These are phyloP conservation scores for Cladosporium sp. DNA, from an alignment of 2,329 filamentous ascomycete species.

Conservation along the genomic window DNA sequence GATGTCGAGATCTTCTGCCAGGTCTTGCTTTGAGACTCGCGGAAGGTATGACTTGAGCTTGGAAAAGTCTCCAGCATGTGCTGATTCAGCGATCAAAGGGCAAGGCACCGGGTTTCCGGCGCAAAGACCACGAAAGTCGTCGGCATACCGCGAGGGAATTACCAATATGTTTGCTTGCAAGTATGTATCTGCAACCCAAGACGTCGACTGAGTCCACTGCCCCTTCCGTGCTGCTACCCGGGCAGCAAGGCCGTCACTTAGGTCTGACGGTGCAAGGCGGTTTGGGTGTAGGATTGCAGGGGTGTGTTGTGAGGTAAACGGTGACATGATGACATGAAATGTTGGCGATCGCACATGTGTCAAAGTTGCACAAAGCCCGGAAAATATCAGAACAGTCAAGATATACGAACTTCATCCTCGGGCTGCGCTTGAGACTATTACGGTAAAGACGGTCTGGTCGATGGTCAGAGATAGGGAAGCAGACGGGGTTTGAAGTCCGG, in stretches of 20 bases:
- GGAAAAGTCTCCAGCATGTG: constrained; percentile 39
- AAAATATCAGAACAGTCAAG: too few species aligned
- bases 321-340: neutral
- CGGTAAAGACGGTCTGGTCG: too few species aligned
- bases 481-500: too few species aligned
- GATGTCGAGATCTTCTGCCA: constrained; percentile 50
- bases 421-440: too few species aligned
- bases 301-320: neutral
- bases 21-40: constrained; percentile 25
- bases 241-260: neutral
- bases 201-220: constrained; percentile 42
- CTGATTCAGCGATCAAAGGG: constrained; percentile 55
- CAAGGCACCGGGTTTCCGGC: constrained; percentile 60
- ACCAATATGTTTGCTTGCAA: constrained; percentile 62
- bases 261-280: neutral
- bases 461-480: too few species aligned
- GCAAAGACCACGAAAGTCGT: constrained; percentile 57
- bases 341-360: too few species aligned
- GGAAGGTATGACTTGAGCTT: constrained; percentile 37
- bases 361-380: too few species aligned
- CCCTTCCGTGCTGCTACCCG: constrained; percentile 44
- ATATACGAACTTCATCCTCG: too few species aligned
- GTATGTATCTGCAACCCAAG: constrained; percentile 52
- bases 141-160: constrained; percentile 53
- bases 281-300: neutral